Evolutionary conservation across 2,329 filamentous ascomycete species (phyloP), one percentile per base, ranked within the genome.

Genomic region (Monosporascus sp.): DNA sequence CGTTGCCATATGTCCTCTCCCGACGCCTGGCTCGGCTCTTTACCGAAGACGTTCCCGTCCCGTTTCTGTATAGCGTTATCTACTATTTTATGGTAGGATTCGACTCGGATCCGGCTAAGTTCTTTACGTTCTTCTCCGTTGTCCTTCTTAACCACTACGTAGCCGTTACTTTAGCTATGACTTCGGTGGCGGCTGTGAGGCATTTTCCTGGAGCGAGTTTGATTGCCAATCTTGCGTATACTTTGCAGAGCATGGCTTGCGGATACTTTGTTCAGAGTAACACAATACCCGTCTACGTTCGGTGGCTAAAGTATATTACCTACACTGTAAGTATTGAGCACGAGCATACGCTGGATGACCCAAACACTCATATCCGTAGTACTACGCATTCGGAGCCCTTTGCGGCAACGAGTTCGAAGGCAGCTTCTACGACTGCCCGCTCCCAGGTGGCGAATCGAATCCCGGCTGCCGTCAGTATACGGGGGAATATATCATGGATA

Each of bases 1-100:
- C 88, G 2, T 69, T 87, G 0, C 83, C 85, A 0, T 92, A 88
- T 56, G 75, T 92, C 1, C 64, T 90, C 1, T 90, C 87, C 18
- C 76, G 88, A 43, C 78, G 89, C 25, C 67, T 90, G 5, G 86
- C 88, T 1, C 78, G 87, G 6, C 70, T 90, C 22, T 75, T 85
- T 2, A 82, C 87, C 0, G 88, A 92, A 64, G 88, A 91, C 62
- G 63, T 91, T 0, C 85, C 87, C 0, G 86, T 90, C 1, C 88
- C 88, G 0, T 76, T 90, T 17, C 65, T 90, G 3, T 91, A 86
- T 63, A 84, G 84, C 6, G 70, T 84, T 2, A 85, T 91, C 7
- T 85, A 84, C 63, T 92, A 91, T 67, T 91, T 89, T 66, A 90
- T 91, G 85, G 81, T 83, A 6, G 87, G 87, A 0, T 89, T 90